Evolutionary conservation across 2,329 filamentous ascomycete genomes (phyloP), one percentile per base, ranked within the genome.

Genomic region (Lasiodiplodia hormozganensis): DNA sequence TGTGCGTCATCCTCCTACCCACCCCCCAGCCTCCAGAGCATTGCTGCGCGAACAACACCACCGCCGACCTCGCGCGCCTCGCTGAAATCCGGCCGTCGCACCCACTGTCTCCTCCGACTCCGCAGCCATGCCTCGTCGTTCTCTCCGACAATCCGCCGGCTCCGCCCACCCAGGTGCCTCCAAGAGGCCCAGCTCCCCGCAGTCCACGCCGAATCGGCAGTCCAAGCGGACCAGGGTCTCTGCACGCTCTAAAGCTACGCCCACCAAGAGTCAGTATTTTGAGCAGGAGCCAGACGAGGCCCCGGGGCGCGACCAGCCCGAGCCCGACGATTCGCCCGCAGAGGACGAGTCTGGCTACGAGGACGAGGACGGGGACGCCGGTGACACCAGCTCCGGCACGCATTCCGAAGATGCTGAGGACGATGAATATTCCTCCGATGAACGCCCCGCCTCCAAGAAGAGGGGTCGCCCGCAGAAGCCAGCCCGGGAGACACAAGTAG

Each of bases 261-360:
- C 72, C 52, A 69, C 73, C 47, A 76, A 76, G 68, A 77, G 75
- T 65, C 75, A 77, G 25, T 79, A 79, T 58, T 75, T 76, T 21
- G 76, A 80, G 66, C 73, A 73, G 40, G 75, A 76, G 8, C 76
- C 74, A 14, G 74, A 76, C 4, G 68, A 72, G 18, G 72, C 71
- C 18, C 67, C 70, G 6, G 69, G 69, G 64, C 47, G 12, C 12
- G 47, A 62, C 16, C 31, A 67, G 18, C 73, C 76, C 18, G 75
- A 79, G n/a, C 78, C 78, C 53, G 76, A 77, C 28, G 75, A 77
- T 5, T 77, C 77, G 23, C 75, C 75, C 53, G 73, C 69, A 16
- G 70, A 78, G 28, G 70, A 76, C 67, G 75, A 73, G 40, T 83
- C 80, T 10, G 81, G 79, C 25, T 82, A 81, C 67, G 82, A 84